phyloP scores from a whole-genome alignment of 2,329 filamentous ascomycete species.

The Dothiorella sarmentorum region DNA sequence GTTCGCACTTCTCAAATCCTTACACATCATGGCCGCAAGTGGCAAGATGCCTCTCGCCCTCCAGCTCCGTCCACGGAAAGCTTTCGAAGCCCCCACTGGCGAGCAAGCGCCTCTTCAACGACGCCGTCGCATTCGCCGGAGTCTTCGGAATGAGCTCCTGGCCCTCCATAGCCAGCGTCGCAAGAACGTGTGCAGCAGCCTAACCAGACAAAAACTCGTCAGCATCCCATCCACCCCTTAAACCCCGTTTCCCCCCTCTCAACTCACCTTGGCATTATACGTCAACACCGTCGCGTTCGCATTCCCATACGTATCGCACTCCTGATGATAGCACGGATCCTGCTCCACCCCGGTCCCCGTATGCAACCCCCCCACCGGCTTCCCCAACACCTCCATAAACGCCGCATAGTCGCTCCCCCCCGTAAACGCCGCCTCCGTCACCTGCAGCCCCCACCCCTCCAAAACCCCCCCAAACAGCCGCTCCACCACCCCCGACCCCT shows the following conservation, averaged over 20 bases:
- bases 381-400: slow-evolving; percentile 35
- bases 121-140: slow-evolving; percentile 31
- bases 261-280: slow-evolving; percentile 30
- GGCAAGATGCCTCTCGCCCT: slow-evolving; percentile 27
- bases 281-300: slow-evolving; percentile 32
- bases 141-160: slow-evolving; percentile 35
- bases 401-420: slow-evolving; percentile 31
- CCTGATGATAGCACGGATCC: slow-evolving; percentile 39
- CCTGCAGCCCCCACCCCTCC: slow-evolving; percentile 24
- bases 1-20: not conserved
- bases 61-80: slow-evolving; percentile 26
- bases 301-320: slow-evolving; percentile 35
- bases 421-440: slow-evolving; percentile 31
- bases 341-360: slow-evolving; percentile 29
- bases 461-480: slow-evolving; percentile 33
- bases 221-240: too few species aligned
- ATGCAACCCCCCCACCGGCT: slow-evolving; percentile 38
- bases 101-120: slow-evolving; percentile 26
- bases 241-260: too few species aligned
- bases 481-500: slow-evolving; percentile 35
- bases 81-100: slow-evolving; percentile 23
- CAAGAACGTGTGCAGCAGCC: slow-evolving; percentile 35
- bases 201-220: too few species aligned
- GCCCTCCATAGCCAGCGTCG: slow-evolving; percentile 31
- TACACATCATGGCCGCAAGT: slow-evolving; percentile 34